Percentiles rank a stretch among this genome's conserved stretches.
phyloP scores from a whole-genome alignment of 495 filamentous ascomycete species.

The Friedmanniomyces endolithicus region DNA sequence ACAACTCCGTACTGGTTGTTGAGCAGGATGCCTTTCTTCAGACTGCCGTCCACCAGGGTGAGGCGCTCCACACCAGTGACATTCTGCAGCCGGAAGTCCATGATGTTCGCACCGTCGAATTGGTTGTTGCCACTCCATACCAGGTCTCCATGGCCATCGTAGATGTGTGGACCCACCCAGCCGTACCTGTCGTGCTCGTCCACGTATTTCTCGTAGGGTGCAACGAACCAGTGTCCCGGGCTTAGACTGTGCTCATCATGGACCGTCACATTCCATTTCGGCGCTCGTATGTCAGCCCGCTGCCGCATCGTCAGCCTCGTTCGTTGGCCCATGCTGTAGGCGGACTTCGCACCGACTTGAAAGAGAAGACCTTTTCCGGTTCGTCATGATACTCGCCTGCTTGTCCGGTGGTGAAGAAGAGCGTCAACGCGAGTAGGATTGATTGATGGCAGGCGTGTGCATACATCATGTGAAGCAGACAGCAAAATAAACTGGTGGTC shows the following conservation, averaged over 20 bases:
- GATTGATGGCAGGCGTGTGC: background rate
- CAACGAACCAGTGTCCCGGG: conserved; percentile 12
- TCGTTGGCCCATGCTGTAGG: background rate
- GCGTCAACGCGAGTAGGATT: background rate
- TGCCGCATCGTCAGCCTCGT: background rate
- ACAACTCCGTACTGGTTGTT: background rate
- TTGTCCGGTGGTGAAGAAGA: background rate
- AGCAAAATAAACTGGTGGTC: too few species aligned
- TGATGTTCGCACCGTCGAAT: background rate
- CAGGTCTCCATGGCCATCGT: conserved; percentile 7
- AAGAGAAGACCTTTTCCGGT: background rate
- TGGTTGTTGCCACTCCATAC: conserved; percentile 5
- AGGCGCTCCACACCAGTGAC: conserved; percentile 1
- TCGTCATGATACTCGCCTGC: background rate
- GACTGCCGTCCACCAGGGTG: background rate
- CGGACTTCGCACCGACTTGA: background rate
- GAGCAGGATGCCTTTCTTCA: background rate
- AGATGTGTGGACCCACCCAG: conserved; percentile 12
- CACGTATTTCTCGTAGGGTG: conserved; percentile 1
- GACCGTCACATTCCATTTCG: background rate
- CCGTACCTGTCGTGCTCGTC: background rate
- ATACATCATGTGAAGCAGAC: too few species aligned
- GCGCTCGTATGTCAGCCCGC: conserved; percentile 5
- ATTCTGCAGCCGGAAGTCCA: conserved; percentile 3
- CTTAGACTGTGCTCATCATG: background rate